These are phyloP conservation scores for Colletotrichum sp. DNA, from an alignment of 2,329 filamentous ascomycete genomes.

Conservation along the genomic window DNA sequence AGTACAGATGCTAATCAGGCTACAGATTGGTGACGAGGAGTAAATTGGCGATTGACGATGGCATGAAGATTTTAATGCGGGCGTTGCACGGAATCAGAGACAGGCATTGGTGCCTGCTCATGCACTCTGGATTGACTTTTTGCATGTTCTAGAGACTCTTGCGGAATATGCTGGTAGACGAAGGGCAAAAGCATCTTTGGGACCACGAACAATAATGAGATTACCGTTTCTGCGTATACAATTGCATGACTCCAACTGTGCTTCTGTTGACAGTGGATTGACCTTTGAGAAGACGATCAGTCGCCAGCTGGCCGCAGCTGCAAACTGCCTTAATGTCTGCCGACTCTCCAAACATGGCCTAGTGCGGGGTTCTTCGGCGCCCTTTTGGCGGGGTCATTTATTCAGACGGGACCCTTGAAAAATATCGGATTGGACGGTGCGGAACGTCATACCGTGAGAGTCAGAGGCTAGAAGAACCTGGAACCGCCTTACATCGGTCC, in stretches of 20 bases:
- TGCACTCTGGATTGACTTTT: slow-evolving; percentile 21
- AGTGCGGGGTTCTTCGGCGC: slow-evolving; percentile 18
- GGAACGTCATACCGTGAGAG: slow-evolving; percentile 3
- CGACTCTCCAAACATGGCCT: background rate
- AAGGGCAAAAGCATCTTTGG: slow-evolving; percentile 14
- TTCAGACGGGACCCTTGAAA: slow-evolving; percentile 1
- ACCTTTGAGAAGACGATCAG: background rate
- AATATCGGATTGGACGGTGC: slow-evolving; percentile 1
- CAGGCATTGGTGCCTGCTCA: slow-evolving; percentile 3
- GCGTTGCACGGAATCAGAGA: slow-evolving; percentile 20
- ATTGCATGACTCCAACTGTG: background rate
- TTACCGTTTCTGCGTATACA: slow-evolving; percentile 10
- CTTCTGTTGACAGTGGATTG: background rate
- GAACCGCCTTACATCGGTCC: slow-evolving; percentile 4
- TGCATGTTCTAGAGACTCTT: slow-evolving; percentile 18
- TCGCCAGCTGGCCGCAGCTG: slow-evolving; percentile 11
- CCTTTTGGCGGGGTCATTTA: slow-evolving; percentile 17
- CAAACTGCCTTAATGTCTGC: too few relatives aligned
- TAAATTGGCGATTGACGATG: slow-evolving; percentile 25
- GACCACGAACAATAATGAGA: slow-evolving; percentile 19
- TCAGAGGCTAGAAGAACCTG: slow-evolving; percentile 18
- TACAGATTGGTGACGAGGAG: slow-evolving; percentile 45
- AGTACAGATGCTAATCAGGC: background rate
- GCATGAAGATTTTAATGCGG: slow-evolving; percentile 13
- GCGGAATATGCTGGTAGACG: slow-evolving; percentile 7